Conservation (phyloP, 352 stramenopile species). For the Phytophthora kernoviae region DNA sequence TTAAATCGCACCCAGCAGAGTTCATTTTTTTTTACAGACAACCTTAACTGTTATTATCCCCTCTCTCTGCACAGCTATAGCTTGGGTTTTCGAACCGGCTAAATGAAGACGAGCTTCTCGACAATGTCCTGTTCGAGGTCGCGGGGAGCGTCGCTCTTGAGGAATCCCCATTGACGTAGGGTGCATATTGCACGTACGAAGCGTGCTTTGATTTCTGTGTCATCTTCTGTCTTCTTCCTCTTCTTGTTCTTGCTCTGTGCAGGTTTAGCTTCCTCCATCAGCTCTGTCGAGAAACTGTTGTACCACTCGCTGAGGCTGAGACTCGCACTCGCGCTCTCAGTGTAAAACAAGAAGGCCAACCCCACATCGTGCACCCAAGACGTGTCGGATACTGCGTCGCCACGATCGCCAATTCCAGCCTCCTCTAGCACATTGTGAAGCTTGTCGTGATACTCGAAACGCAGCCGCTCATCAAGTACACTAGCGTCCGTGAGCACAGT, state of each 20-base stretch:
- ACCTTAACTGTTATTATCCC: neutral
- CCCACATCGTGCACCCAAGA: constrained; percentile 67
- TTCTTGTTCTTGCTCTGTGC: constrained; percentile 24
- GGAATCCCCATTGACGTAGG: constrained; percentile 74
- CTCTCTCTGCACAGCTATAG: neutral
- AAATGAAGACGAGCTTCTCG: constrained; percentile 87
- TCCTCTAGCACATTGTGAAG: constrained; percentile 53
- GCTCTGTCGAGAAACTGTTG: constrained; percentile 54
- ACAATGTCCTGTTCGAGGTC: constrained; percentile 58
- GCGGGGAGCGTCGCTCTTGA: constrained; percentile 47
- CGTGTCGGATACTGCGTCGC: constrained; percentile 13
- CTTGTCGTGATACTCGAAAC: constrained; percentile 63
- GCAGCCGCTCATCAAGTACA: constrained; percentile 40
- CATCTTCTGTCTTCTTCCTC: constrained; percentile 7
- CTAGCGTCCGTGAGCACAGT: constrained; percentile 29
- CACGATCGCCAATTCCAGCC: constrained; percentile 30
- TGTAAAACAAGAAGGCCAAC: constrained; percentile 73
- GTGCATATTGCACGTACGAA: constrained; percentile 75
- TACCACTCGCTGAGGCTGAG: constrained; percentile 76
- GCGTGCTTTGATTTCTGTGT: constrained; percentile 53
- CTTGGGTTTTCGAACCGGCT: neutral
- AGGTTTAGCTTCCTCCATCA: constrained; percentile 28
- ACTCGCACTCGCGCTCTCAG: constrained; percentile 62
- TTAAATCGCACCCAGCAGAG: constrained; percentile 37
- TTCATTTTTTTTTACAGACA: constrained; percentile 16